Conservation (phyloP, 257 asterid genomes). For the Jaltomata sinuosa region DNA sequence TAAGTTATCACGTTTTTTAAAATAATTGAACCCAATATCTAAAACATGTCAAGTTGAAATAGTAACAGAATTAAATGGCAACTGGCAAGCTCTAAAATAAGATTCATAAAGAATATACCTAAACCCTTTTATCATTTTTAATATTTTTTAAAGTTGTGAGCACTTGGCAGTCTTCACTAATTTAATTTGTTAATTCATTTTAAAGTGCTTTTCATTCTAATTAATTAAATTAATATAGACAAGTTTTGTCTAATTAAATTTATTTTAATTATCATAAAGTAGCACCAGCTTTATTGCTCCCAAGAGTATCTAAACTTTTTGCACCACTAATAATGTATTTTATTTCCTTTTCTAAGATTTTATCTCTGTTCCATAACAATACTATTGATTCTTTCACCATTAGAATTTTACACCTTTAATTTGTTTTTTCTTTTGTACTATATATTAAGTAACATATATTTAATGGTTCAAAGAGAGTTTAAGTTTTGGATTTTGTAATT, state of each 20-base stretch:
- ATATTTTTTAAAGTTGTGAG: background rate
- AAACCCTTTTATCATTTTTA: background rate
- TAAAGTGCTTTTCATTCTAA: background rate
- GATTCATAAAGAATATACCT: background rate
- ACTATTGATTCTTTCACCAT: no score
- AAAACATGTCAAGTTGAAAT: background rate
- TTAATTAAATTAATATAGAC: background rate
- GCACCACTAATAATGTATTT: background rate
- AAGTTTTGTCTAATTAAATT: background rate
- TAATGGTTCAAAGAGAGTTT: background rate
- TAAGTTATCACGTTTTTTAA: background rate
- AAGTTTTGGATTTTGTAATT: background rate
- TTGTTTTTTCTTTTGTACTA: background rate
- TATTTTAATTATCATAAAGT: background rate
- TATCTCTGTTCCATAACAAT: background rate
- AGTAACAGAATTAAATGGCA: background rate
- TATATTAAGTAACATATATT: background rate
- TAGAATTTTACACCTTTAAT: background rate
- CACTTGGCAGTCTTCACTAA: background rate
- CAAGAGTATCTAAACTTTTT: background rate
- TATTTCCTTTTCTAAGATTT: background rate
- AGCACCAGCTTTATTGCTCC: background rate
- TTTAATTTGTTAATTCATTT: background rate
- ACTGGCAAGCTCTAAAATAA: background rate
- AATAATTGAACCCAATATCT: background rate